Evolutionary conservation across 306 rosid genomes (phyloP), one percentile per base, ranked within the genome.

Genomic region (Astragalus glycyphyllos): DNA sequence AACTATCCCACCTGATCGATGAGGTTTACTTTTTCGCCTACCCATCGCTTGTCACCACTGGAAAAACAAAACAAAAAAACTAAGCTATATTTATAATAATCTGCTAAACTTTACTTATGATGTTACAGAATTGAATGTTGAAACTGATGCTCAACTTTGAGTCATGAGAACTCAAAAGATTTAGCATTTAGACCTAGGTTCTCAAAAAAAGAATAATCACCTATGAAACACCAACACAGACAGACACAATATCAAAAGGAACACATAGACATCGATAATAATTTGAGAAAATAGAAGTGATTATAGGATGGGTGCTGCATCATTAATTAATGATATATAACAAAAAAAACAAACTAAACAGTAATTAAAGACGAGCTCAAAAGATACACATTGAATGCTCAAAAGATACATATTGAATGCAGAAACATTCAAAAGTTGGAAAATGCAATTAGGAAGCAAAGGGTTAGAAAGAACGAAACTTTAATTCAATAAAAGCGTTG

Each of bases 11-110:
- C 88, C 88, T 0, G 96, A 82, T 56, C 94, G 82, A 32, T 79
- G 88, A 7, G 98, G 97, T 34, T 84, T 83, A 16, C 75, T 84
- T 78, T 90, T 92, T 77, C 84, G 86, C 72, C 98, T 87, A 49
- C 97, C 98, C 97, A 94, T 83, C 65, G 67, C 61, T 79, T 47
- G 61, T 78, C 76, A 74, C 88, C 78, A 60, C 65, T 66, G 26
- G 66, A 41, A 29, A 65, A 40, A 41, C 47, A 68, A 75, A 62
- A 54, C 12, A 48, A 58, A 44, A 54, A 17, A 11, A 20, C 6
- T 38, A 41, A 48, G 45, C 16, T 14, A 65, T 14, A 51, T 69
- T 51, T 31, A 49, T 34, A 13, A 40, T 40, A 13, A 40, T 40
- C 16, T 29, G 31, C 42, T 58, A 59, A 56, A 11, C 49, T 57